Conservation (phyloP, 2,329 filamentous ascomycete species). For the Dactylonectria estremocensis region DNA sequence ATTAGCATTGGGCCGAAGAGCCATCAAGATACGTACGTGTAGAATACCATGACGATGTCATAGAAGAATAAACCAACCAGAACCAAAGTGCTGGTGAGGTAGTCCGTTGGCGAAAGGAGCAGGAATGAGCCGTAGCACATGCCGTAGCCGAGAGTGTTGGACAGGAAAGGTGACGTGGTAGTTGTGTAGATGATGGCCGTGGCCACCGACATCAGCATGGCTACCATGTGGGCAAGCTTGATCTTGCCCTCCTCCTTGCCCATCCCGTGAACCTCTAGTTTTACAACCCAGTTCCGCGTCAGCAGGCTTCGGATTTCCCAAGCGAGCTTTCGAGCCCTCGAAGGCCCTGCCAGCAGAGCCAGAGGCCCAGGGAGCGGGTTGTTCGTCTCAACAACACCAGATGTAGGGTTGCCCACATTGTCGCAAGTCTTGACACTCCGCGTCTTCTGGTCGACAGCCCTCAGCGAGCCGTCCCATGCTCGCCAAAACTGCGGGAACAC, state of each 20-base stretch:
- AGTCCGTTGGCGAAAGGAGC: constrained; percentile 90
- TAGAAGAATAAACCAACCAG: constrained; percentile 90
- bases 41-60: constrained; percentile 94
- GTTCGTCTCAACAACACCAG: constrained; percentile 40
- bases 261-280: constrained; percentile 67
- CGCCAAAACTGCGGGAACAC: constrained; percentile 82
- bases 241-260: constrained; percentile 64
- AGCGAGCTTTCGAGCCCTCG: constrained; percentile 39
- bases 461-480: constrained; percentile 58
- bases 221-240: constrained; percentile 71
- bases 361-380: constrained; percentile 53
- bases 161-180: constrained; percentile 72
- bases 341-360: constrained; percentile 52
- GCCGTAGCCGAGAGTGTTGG: constrained; percentile 88
- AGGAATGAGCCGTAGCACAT: constrained; percentile 89
- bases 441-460: constrained; percentile 60
- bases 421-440: constrained; percentile 58
- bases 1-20: neutral
- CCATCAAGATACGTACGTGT: constrained; percentile 69
- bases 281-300: constrained; percentile 66
- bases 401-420: constrained; percentile 50
- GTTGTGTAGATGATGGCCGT: constrained; percentile 78
- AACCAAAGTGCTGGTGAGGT: constrained; percentile 84
- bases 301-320: constrained; percentile 70
- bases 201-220: constrained; percentile 67